Evolutionary conservation across 2,329 filamentous ascomycete species (phyloP).

Genomic region (Blumeria graminis): DNA sequence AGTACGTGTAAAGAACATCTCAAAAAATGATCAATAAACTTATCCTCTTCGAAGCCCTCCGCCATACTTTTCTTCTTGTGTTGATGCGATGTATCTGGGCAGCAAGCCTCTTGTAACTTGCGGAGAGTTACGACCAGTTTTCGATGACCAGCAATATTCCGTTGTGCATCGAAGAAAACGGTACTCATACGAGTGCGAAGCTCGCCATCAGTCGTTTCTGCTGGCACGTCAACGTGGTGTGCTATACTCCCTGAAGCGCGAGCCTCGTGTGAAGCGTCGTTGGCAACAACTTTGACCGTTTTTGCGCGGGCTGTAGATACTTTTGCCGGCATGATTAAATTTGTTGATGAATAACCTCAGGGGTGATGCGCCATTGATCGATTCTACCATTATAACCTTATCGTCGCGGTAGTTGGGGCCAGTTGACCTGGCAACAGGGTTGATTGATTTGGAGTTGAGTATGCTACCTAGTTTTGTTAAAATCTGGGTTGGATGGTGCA

Average conservation of each 20-base stretch:
- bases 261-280: constrained; percentile 19
- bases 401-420: too few species aligned
- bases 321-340: constrained; percentile 21
- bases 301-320: constrained; percentile 16
- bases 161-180: constrained; percentile 62
- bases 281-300: constrained; percentile 16
- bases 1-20: constrained; percentile 64
- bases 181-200: constrained; percentile 51
- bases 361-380: too few species aligned
- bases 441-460: too few species aligned
- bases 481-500: too few species aligned
- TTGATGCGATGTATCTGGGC: constrained; percentile 31
- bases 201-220: constrained; percentile 44
- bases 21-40: constrained; percentile 70
- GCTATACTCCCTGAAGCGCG: constrained; percentile 19
- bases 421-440: too few species aligned
- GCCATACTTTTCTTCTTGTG: constrained; percentile 27
- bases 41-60: constrained; percentile 54
- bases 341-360: not conserved
- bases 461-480: too few species aligned
- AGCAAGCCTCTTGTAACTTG: constrained; percentile 75
- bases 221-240: constrained; percentile 28
- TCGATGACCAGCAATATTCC: constrained; percentile 68
- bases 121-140: constrained; percentile 72
- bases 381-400: too few species aligned